phyloP scores from a whole-genome alignment of 1,284 basidiomycete genomes.

The Leccinum fallax region DNA sequence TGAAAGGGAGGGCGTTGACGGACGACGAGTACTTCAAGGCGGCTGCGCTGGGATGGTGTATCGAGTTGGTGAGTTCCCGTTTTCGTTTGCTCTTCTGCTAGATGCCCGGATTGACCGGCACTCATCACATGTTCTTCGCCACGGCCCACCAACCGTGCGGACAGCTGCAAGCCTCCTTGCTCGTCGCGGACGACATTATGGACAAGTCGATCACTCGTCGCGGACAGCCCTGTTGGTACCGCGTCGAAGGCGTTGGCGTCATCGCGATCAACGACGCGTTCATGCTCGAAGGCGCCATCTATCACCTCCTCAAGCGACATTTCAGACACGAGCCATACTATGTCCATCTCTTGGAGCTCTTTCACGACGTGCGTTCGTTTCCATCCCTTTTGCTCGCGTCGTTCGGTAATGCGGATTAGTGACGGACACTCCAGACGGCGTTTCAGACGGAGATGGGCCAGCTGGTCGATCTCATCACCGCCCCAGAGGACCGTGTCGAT shows the following conservation, averaged over 20 bases:
- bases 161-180: conserved; percentile 86
- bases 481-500: conserved; percentile 89
- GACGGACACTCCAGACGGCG: conserved; percentile 51
- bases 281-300: conserved; percentile 96
- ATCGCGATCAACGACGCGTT: conserved; percentile 98
- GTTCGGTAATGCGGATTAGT: background rate
- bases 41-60: conserved; percentile 93
- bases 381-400: background rate
- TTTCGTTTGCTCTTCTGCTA: too few relatives aligned
- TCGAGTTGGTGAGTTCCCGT: conserved; percentile 69
- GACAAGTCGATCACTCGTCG: conserved; percentile 92
- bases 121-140: background rate
- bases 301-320: conserved; percentile 86
- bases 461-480: conserved; percentile 93
- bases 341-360: conserved; percentile 87
- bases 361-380: conserved; percentile 61
- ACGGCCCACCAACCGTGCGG: background rate
- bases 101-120: background rate
- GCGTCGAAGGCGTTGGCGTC: conserved; percentile 73
- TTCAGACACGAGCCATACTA: conserved; percentile 89
- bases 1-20: conserved; percentile 67
- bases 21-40: conserved; percentile 90
- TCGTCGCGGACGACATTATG: conserved; percentile 99
- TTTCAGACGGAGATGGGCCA: conserved; percentile 97
- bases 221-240: conserved; percentile 99